Percentiles rank a stretch among this genome's conserved stretches.
These are phyloP conservation scores for Aspergillus tamarii DNA, from an alignment of 2,329 filamentous ascomycete genomes.

Conservation along the genomic window DNA sequence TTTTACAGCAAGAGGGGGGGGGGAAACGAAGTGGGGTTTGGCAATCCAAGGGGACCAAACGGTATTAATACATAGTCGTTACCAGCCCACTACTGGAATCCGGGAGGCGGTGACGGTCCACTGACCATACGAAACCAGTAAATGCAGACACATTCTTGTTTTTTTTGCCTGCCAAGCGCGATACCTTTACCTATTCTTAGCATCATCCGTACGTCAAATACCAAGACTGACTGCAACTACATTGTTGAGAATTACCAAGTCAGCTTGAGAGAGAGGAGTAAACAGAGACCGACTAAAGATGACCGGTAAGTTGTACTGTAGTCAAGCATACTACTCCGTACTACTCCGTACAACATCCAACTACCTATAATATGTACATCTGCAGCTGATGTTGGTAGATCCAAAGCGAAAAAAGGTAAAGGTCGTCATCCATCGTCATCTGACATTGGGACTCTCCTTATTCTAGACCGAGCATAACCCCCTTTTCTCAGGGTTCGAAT, in stretches of 20 bases:
- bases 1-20: not conserved
- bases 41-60: not conserved
- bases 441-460: not conserved
- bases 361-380: not conserved
- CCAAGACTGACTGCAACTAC: not conserved
- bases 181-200: not conserved
- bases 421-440: not conserved
- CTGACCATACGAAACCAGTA: constrained; percentile 1
- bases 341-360: no score
- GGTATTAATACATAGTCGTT: not conserved
- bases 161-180: not conserved
- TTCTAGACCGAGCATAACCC: not conserved
- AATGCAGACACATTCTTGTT: not conserved
- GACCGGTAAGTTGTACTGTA: no score
- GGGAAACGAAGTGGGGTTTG: not conserved
- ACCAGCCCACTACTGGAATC: constrained; percentile 1
- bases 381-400: not conserved
- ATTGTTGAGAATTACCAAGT: not conserved
- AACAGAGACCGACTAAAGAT: no score
- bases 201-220: constrained; percentile 6
- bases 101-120: not conserved
- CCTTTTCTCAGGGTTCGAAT: constrained; percentile 8
- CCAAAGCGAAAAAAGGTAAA: not conserved
- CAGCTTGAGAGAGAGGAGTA: not conserved
- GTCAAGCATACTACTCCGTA: no score